phyloP scores from a whole-genome alignment of 139 green algal genomes.

The Prasinococcaceae sp. region DNA sequence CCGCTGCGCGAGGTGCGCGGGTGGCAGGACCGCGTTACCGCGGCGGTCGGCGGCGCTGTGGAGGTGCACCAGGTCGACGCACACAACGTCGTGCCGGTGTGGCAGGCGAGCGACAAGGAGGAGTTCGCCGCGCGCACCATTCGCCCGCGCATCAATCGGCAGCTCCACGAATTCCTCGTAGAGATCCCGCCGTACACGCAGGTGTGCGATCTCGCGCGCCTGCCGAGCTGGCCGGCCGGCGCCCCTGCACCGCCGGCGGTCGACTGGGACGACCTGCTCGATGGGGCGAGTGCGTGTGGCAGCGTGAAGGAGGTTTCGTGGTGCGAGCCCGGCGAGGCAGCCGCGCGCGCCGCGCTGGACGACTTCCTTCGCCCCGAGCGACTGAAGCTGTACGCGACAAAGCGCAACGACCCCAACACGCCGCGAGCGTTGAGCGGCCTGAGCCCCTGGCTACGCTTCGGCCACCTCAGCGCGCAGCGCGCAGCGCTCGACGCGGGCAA shows the following conservation, averaged over 20 bases:
- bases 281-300: constrained; percentile 34
- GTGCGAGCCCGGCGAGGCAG: constrained; percentile 52
- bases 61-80: constrained; percentile 68
- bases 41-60: neutral
- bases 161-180: constrained; percentile 68
- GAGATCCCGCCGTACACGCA: constrained; percentile 5
- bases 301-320: constrained; percentile 76
- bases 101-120: constrained; percentile 72
- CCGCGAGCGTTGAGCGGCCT: constrained; percentile 53
- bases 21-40: constrained; percentile 50
- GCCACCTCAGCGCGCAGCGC: constrained; percentile 59
- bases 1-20: constrained; percentile 52
- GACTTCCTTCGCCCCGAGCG: constrained; percentile 68
- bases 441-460: constrained; percentile 85
- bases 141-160: constrained; percentile 65
- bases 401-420: constrained; percentile 70
- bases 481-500: constrained; percentile 63
- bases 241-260: constrained; percentile 18
- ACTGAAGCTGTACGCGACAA: constrained; percentile 50
- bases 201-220: neutral
- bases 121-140: constrained; percentile 80
- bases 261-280: constrained; percentile 65
- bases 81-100: constrained; percentile 90
- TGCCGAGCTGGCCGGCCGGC: constrained; percentile 1
- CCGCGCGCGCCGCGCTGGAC: constrained; percentile 14